Base-by-base conservation (phyloP, 2,329 filamentous ascomycete species). In the Fusarium abutilonis region DNA sequence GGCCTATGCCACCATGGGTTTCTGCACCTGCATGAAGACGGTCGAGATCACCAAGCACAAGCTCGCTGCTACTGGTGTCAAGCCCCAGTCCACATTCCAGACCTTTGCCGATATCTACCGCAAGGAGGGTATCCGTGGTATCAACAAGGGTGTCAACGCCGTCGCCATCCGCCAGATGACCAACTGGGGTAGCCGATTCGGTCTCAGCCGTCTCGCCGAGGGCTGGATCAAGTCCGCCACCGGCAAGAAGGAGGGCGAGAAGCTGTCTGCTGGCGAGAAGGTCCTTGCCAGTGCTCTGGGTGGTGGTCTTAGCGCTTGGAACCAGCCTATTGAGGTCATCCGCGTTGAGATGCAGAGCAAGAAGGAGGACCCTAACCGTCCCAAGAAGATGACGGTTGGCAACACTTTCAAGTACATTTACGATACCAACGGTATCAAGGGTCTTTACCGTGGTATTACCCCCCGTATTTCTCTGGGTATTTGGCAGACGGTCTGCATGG, bases 1-100 rank as follows among this genome's bases (percentile, higher is more conserved):
- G 82, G 95, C 95, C 59, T 99, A 99, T 78, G 95, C 95, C 68
- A 99, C 95, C 77, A 99, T 99, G 94, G 95, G 95, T 70, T 99
- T 99, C 88, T 99, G 95, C 82, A 99, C 95, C 62, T 99, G 95
- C 87, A 99, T 99, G 95, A 99, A 99, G 89, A 99, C 95, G 65
- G 95, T 98, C 69, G 95, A 99, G 80, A 99, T 99, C 80, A 99
- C 95, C 75, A 96, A 97, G 82, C 90, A 95, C 85, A 98, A 98
- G 86, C 83, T 95, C 74, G 93, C 92, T 13, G 89, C 92, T 31
- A 69, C 87, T 39, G 95, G 95, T 70, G 87, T 89, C 68, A 92
- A 92, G 82, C 91, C 92, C 21, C 91, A 88, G n/a, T 88, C 92
- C 73, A 98, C 95, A 68, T 96, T 96, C 78, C 86, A 88, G 70